These are phyloP conservation scores for Vicia sativa DNA, from an alignment of 306 rosid species.

Conservation along the genomic window DNA sequence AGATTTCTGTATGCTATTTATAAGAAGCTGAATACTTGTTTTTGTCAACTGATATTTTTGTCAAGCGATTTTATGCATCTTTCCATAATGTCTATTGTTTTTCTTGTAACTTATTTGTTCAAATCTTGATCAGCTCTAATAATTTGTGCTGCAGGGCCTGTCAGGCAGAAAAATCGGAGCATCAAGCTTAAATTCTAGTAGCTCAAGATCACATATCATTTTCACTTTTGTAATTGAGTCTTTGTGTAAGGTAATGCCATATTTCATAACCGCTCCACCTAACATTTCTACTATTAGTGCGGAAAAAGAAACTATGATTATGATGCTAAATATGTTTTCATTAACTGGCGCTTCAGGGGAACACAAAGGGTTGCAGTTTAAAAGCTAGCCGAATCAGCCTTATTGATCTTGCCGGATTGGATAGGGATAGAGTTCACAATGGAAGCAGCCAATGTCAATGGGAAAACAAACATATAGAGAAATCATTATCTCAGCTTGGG, in stretches of 20 bases:
- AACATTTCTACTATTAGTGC: constrained; percentile 1
- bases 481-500: constrained; percentile 83
- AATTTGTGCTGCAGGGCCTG: constrained; percentile 71
- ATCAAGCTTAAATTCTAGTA: constrained; percentile 72
- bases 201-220: constrained; percentile 84
- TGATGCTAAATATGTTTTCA: constrained; percentile 30
- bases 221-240: constrained; percentile 84
- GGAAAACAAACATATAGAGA: constrained; percentile 58
- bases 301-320: constrained; percentile 5
- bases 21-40: constrained; percentile 15
- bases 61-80: constrained; percentile 9
- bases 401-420: constrained; percentile 88
- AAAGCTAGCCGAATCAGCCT: constrained; percentile 86
- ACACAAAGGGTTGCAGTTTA: constrained; percentile 69
- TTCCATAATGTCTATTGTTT: neutral
- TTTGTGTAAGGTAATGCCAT: constrained; percentile 71
- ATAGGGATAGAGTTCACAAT: constrained; percentile 51
- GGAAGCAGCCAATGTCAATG: constrained; percentile 50
- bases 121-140: constrained; percentile 27
- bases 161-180: constrained; percentile 87
- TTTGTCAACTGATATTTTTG: constrained; percentile 24
- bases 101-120: neutral
- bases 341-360: constrained; percentile 68
- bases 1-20: constrained; percentile 17
- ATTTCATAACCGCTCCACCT: constrained; percentile 23